Evolutionary conservation across 306 rosid species (phyloP).

Genomic region (Ziziphus jujuba): DNA sequence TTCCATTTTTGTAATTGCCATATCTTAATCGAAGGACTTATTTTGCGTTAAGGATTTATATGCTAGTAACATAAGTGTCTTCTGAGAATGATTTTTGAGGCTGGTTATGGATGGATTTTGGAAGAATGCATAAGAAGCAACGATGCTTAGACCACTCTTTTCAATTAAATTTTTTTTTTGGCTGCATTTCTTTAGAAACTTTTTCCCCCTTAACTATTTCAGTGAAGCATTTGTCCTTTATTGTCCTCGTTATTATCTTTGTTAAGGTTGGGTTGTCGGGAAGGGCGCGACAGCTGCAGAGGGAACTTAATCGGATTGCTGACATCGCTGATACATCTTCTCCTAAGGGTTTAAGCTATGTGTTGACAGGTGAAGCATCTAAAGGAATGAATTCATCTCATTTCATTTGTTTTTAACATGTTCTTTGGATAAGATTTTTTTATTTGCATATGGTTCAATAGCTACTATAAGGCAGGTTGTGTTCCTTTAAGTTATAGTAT

Average conservation of each 20-base stretch:
- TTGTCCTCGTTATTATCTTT: conserved; percentile 7
- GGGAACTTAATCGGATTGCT: conserved; percentile 90
- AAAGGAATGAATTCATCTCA: background rate
- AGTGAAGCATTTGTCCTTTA: conserved; percentile 12
- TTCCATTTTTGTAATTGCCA: no score
- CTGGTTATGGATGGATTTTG: no score
- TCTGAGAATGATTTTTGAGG: no score
- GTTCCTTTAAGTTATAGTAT: background rate
- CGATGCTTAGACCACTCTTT: no score
- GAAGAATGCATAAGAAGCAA: conserved; percentile 1
- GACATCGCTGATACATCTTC: conserved; percentile 85
- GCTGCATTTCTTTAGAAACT: conserved; percentile 8
- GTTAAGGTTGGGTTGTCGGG: conserved; percentile 89
- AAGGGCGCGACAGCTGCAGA: conserved; percentile 77
- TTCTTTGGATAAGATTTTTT: background rate
- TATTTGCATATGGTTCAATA: background rate
- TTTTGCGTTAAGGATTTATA: no score
- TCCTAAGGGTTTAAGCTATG: conserved; percentile 74
- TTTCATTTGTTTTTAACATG: conserved; percentile 10
- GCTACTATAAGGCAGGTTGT: background rate
- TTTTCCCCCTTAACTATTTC: conserved; percentile 13
- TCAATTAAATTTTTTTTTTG: no score
- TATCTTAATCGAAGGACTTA: no score
- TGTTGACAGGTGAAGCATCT: conserved; percentile 76
- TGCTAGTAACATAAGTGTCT: no score